Percentiles rank a stretch among this genome's conserved stretches.
Evolutionary conservation across 805 yeast genomes (phyloP).

Genomic region (Metschnikowia reukaufii): DNA sequence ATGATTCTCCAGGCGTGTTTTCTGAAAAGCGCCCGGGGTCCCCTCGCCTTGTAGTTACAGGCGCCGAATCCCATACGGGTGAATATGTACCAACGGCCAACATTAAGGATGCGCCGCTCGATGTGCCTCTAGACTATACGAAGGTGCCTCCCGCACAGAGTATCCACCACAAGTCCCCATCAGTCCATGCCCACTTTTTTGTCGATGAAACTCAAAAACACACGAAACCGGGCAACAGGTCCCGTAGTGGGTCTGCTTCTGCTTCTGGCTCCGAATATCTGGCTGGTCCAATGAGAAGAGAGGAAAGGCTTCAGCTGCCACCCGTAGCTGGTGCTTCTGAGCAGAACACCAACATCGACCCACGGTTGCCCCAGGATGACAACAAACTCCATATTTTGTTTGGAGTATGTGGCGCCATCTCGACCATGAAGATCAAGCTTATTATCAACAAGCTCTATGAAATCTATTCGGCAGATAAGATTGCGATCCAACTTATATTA

Average conservation of each 20-base stretch:
- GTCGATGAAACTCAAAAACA: slow-evolving; percentile 66
- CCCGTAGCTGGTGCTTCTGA: slow-evolving; percentile 25
- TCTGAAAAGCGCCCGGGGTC: slow-evolving; percentile 3
- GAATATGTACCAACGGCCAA: slow-evolving; percentile 7
- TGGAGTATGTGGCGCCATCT: slow-evolving; percentile 60
- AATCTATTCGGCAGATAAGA: slow-evolving; percentile 49
- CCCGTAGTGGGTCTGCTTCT: slow-evolving; percentile 41
- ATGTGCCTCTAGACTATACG: slow-evolving; percentile 19
- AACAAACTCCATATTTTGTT: slow-evolving; percentile 55
- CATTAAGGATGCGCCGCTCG: slow-evolving; percentile 7
- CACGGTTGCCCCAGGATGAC: slow-evolving; percentile 60
- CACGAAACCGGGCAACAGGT: slow-evolving; percentile 29
- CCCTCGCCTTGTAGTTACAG: slow-evolving; percentile 6
- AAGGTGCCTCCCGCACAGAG: slow-evolving; percentile 32
- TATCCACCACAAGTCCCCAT: slow-evolving; percentile 52
- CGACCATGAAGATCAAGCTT: slow-evolving; percentile 50
- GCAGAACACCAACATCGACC: slow-evolving; percentile 54
- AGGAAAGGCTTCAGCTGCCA: slow-evolving; percentile 21
- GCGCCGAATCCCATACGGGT: neutral
- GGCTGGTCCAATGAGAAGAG: slow-evolving; percentile 13
- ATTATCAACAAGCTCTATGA: slow-evolving; percentile 54
- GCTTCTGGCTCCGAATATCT: slow-evolving; percentile 28
- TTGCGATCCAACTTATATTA: slow-evolving; percentile 53
- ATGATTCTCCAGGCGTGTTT: slow-evolving; percentile 3
- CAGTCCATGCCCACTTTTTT: slow-evolving; percentile 78